phyloP scores from a whole-genome alignment of 768 basidiomycete species.

The Trichaptum fuscoviolaceum region DNA sequence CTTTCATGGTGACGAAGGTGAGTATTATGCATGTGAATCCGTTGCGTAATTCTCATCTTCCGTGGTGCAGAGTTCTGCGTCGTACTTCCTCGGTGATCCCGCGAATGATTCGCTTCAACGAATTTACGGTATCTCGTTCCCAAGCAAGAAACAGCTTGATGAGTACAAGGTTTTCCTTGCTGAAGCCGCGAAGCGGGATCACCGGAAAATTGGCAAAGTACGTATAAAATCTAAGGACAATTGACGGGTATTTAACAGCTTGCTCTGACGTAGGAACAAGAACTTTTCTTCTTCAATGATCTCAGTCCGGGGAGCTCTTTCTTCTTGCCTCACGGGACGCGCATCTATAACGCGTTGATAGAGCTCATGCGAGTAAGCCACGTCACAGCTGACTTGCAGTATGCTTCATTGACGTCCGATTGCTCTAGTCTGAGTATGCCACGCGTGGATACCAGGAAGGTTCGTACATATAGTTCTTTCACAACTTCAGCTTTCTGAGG shows the following conservation, averaged over 20 bases:
- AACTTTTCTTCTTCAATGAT: conserved; percentile 98
- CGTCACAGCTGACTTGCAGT: conserved; percentile 6
- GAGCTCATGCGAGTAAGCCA: conserved; percentile 81
- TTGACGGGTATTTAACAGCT: background rate
- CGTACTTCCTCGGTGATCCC: conserved; percentile 93
- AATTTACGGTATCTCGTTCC: conserved; percentile 98
- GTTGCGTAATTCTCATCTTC: background rate
- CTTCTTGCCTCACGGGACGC: conserved; percentile 95
- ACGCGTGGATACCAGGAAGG: conserved; percentile 96
- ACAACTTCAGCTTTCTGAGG: background rate
- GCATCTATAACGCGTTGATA: conserved; percentile 91
- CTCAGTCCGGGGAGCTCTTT: conserved; percentile 92
- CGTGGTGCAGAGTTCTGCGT: conserved; percentile 76
- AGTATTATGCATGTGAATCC: conserved; percentile 6
- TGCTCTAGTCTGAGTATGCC: conserved; percentile 74
- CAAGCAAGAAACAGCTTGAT: conserved; percentile 89
- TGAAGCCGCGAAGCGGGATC: conserved; percentile 97
- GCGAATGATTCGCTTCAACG: conserved; percentile 93
- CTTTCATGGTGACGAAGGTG: conserved; percentile 94
- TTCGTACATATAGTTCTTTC: conserved; percentile 21
- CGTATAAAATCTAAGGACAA: conserved; percentile 11
- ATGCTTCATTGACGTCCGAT: conserved; percentile 7
- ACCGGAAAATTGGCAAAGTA: conserved; percentile 90
- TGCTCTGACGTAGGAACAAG: conserved; percentile 63
- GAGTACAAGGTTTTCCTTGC: conserved; percentile 96